These are phyloP conservation scores for Raphanus hybrid DNA, from an alignment of 441 rosid species.

Conservation along the genomic window DNA sequence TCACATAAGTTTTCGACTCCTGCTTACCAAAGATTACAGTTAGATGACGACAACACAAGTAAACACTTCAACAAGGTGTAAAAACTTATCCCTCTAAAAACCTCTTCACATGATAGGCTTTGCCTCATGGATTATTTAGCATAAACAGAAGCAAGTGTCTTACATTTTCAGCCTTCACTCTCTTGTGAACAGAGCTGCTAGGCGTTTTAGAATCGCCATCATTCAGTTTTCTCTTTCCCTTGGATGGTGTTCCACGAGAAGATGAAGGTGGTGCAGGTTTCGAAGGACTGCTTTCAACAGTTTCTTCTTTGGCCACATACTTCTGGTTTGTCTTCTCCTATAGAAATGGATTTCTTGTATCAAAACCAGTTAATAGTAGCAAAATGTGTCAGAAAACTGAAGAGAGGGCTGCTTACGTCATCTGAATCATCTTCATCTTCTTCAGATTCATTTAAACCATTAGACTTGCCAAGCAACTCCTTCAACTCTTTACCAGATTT, in stretches of 20 bases:
- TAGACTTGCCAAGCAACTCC: slow-evolving; percentile 70
- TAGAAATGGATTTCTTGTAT: slow-evolving; percentile 1
- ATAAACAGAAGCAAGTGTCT: slow-evolving; percentile 31
- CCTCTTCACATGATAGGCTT: no score
- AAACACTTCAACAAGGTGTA: no score
- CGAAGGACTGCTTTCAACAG: slow-evolving; percentile 69
- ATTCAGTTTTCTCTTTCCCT: slow-evolving; percentile 83
- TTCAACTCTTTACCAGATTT: slow-evolving; percentile 94
- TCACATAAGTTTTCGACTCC: slow-evolving; percentile 65
- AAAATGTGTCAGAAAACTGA: background rate
- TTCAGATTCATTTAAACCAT: no score
- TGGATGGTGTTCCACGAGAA: slow-evolving; percentile 70
- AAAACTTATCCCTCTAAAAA: slow-evolving; percentile 9
- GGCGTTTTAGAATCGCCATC: slow-evolving; percentile 69
- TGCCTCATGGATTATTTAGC: slow-evolving; percentile 1
- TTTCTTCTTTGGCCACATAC: slow-evolving; percentile 78
- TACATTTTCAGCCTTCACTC: slow-evolving; percentile 83
- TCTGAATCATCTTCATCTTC: slow-evolving; percentile 65
- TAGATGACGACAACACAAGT: background rate
- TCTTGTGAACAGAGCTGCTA: slow-evolving; percentile 67
- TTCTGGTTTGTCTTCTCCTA: slow-evolving; percentile 73
- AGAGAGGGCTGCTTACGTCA: slow-evolving; percentile 56
- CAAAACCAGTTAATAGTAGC: background rate
- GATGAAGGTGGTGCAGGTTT: slow-evolving; percentile 68
- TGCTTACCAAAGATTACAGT: slow-evolving; percentile 39